Percentiles rank a stretch among this genome's conserved stretches.
phyloP scores from a whole-genome alignment of 495 filamentous ascomycete species.

The Podospora pseudocomata region DNA sequence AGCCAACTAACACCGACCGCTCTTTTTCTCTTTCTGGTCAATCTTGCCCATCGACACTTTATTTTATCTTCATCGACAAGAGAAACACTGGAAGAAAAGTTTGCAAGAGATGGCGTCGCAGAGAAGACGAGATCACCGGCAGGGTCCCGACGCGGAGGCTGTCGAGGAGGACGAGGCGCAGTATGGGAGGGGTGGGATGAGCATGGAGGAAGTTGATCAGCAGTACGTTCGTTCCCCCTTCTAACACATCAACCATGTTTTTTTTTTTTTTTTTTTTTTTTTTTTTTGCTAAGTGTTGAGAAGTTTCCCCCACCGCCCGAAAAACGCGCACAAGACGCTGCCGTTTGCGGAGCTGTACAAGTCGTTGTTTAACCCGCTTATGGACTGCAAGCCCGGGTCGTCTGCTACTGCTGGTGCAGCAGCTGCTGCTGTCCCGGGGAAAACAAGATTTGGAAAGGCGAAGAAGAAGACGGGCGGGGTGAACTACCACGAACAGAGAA shows the following conservation, averaged over 20 bases:
- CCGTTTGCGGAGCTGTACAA: conserved; percentile 78
- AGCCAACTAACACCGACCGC: background rate
- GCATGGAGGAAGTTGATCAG: conserved; percentile 56
- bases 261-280: background rate
- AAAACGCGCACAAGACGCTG: conserved; percentile 71
- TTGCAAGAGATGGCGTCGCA: conserved; percentile 11
- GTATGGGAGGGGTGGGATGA: conserved; percentile 44
- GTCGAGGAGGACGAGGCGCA: conserved; percentile 48
- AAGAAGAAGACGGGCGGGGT: conserved; percentile 22
- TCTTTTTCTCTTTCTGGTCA: background rate
- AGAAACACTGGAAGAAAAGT: conserved; percentile 15
- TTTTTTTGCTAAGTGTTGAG: background rate
- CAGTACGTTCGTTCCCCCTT: conserved; percentile 47
- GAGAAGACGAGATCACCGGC: conserved; percentile 10
- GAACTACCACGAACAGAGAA: conserved; percentile 74
- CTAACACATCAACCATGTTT: background rate
- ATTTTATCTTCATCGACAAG: background rate
- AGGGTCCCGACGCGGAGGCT: conserved; percentile 48
- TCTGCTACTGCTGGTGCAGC: conserved; percentile 54
- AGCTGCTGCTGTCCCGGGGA: conserved; percentile 39
- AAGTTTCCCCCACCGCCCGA: conserved; percentile 81
- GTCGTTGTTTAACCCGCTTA: conserved; percentile 81
- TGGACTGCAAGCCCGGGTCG: conserved; percentile 64
- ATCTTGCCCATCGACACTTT: background rate
- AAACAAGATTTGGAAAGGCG: background rate